Evolutionary conservation across 2,329 filamentous ascomycete genomes (phyloP).

Genomic region (Atkinsonella hypoxylon): DNA sequence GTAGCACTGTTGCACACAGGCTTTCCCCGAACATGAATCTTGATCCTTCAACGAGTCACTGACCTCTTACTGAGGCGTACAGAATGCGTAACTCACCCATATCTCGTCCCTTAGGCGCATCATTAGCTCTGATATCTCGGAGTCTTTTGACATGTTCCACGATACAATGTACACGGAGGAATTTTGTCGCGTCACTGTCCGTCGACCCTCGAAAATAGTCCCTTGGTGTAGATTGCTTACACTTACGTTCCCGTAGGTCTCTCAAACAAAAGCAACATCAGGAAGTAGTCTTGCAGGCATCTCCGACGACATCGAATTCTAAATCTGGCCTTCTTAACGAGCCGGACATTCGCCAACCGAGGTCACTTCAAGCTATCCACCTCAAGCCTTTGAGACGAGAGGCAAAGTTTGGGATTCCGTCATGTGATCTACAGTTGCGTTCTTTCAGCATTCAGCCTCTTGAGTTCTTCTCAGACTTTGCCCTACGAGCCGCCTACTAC

Average conservation of each 20-base stretch:
- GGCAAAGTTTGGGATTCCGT: constrained; percentile 64
- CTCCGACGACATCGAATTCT: not conserved
- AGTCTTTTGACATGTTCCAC: not conserved
- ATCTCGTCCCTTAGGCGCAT: not conserved
- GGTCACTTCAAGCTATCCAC: constrained; percentile 75
- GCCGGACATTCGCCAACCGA: constrained; percentile 46
- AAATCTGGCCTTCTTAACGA: not conserved
- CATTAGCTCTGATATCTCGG: not conserved
- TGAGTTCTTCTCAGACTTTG: constrained; percentile 91
- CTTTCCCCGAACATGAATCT: not conserved
- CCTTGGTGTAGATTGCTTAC: not conserved
- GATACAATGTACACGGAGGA: not conserved
- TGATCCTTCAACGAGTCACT: not conserved
- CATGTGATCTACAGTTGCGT: constrained; percentile 83
- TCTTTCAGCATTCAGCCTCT: constrained; percentile 85
- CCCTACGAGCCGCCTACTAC: constrained; percentile 88
- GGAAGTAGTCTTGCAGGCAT: not conserved
- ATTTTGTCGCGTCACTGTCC: not conserved
- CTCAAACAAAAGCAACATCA: not conserved
- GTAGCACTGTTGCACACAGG: not conserved
- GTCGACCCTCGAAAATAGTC: not conserved
- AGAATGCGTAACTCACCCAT: not conserved
- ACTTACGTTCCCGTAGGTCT: not conserved
- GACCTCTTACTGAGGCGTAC: not conserved
- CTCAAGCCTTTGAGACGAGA: constrained; percentile 69